Evolutionary conservation across 2,329 filamentous ascomycete genomes (phyloP).

Genomic region (Blastomyces gilchristii): DNA sequence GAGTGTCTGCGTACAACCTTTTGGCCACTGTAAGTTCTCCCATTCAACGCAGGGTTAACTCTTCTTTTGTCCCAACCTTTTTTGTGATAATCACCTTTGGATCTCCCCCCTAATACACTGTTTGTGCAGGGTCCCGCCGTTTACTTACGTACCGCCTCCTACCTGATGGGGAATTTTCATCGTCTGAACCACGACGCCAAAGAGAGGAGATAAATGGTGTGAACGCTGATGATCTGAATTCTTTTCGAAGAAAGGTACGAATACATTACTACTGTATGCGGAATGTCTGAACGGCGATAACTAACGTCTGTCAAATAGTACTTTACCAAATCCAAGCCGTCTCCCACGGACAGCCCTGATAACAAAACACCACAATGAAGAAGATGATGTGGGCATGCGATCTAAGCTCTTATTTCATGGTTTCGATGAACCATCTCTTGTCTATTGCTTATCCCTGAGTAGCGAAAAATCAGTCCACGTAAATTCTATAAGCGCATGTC

Average conservation of each 20-base stretch:
- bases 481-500: not conserved
- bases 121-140: conserved; percentile 62
- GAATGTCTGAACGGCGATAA: not conserved
- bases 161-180: conserved; percentile 43
- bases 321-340: conserved; percentile 1
- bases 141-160: conserved; percentile 76
- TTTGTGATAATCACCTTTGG: not conserved
- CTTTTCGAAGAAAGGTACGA: conserved; percentile 48
- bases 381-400: no score
- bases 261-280: not conserved
- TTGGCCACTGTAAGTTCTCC: conserved; percentile 64
- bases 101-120: not conserved
- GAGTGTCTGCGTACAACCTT: conserved; percentile 70
- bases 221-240: conserved; percentile 57
- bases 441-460: not conserved
- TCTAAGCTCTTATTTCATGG: not conserved
- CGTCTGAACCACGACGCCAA: conserved; percentile 26
- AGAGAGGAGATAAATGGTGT: conserved; percentile 31
- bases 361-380: not conserved
- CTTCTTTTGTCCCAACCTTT: not conserved
- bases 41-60: not conserved
- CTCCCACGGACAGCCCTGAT: not conserved
- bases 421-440: not conserved
- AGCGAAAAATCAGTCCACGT: not conserved
- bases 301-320: conserved; percentile 1